Evolutionary conservation across 2,329 filamentous ascomycete species (phyloP), one percentile per base, ranked within the genome.

Genomic region (Scedosporium aurantiacum): DNA sequence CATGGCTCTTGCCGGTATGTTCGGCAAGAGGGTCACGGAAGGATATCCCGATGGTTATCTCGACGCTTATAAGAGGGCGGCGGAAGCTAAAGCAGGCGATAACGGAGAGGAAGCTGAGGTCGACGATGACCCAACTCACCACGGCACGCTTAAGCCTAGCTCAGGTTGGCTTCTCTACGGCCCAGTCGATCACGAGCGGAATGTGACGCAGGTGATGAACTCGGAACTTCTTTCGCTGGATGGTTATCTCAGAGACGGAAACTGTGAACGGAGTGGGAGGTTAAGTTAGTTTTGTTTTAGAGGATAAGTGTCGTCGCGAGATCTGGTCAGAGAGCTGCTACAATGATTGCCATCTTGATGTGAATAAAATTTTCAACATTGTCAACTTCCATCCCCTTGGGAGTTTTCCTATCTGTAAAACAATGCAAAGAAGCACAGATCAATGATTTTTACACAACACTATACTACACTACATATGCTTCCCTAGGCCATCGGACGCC

Each of bases 141-240:
- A 61, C 28, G 45, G 52, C 18, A 61, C 52, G 12, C 32, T 61
- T 4, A 37, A 61, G 52, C 60, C 60, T 41, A 47, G 37, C 23
- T 61, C 60, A 4, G 60, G 52, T 5, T 61, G 60, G 60, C 37
- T 61, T 6, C 52, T 61, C 5, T 61, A 61, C 41, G 60, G 60
- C 25, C 60, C 60, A 14, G 52, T 61, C 7, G 40, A 28, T 16
- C 52, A 61, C n/a, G 60, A 57, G 14, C 16, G 47, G 58, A 60
- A 60, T 2, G 58, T 28, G 25, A 55, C 58, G 28, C 14, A n/a
- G 32, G 16, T 47, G 27, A 5, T 25, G n/a, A 52, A 60, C 32
- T 18, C 10, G 28, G 58, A 60, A 23, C 58, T 60, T 7, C 45
- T 28, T 8, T 16, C n/a, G 5, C 12, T 60, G 18, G 8, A 28